These are phyloP conservation scores for Vinca minor DNA, from an alignment of 257 asterid genomes.

Conservation along the genomic window DNA sequence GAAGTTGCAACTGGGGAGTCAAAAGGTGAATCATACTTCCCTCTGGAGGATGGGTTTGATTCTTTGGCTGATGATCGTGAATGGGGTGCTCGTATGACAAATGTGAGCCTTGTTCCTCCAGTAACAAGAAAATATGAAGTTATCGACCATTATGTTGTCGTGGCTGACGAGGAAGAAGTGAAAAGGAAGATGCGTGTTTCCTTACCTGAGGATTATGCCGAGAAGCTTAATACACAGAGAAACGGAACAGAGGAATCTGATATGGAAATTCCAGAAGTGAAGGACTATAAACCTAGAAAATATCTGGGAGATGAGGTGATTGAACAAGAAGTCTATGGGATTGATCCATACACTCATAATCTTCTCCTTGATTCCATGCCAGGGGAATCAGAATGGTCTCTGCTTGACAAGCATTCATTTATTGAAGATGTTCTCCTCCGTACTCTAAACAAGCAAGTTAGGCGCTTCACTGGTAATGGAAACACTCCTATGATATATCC, in stretches of 20 bases:
- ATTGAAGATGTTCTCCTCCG: constrained; percentile 90
- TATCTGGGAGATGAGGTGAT: constrained; percentile 79
- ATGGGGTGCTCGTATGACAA: constrained; percentile 99
- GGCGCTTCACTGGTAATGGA: constrained; percentile 79
- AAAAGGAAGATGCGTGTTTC: constrained; percentile 92
- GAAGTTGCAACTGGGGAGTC: constrained; percentile 52
- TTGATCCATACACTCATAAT: constrained; percentile 94
- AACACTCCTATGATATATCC: constrained; percentile 87
- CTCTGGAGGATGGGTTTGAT: constrained; percentile 72
- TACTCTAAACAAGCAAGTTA: constrained; percentile 71
- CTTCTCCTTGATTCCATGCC: constrained; percentile 99
- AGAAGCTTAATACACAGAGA: constrained; percentile 70
- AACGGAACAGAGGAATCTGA: constrained; percentile 98
- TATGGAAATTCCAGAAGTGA: constrained; percentile 97
- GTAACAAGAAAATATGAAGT: constrained; percentile 93
- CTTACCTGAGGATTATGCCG: constrained; percentile 85
- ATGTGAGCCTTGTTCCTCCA: constrained; percentile 94
- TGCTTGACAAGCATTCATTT: constrained; percentile 67
- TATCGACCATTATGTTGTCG: constrained; percentile 79
- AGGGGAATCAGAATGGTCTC: constrained; percentile 84
- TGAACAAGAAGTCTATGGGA: constrained; percentile 99
- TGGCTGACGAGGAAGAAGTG: constrained; percentile 94
- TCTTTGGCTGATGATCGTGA: constrained; percentile 86
- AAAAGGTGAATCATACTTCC: constrained; percentile 42
- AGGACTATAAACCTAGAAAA: constrained; percentile 90